These are phyloP conservation scores for Trebouxia gelatinosa DNA, from an alignment of 163 green algal genomes.

Conservation along the genomic window DNA sequence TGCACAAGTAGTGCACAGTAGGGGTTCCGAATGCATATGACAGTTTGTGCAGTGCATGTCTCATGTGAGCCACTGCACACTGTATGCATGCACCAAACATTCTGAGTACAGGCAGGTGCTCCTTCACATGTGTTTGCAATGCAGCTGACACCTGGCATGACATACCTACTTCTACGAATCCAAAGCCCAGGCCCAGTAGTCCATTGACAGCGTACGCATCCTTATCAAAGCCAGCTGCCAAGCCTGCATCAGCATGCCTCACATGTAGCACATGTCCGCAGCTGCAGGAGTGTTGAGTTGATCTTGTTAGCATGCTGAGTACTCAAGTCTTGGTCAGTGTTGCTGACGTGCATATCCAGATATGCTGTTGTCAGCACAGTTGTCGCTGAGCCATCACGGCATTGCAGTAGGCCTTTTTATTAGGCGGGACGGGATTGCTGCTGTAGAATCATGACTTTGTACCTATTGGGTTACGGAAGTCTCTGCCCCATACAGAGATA, in stretches of 20 bases:
- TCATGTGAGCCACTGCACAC: neutral
- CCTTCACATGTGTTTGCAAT: no score
- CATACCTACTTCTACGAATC: constrained; percentile 94
- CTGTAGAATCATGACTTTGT: neutral
- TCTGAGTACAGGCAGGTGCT: no score
- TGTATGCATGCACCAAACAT: no score
- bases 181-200: constrained; percentile 89
- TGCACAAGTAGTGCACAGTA: no score
- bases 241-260: constrained; percentile 47
- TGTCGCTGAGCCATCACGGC: neutral
- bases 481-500: constrained; percentile 74
- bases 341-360: neutral
- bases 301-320: neutral
- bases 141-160: neutral
- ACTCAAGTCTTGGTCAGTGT: neutral
- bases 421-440: no score
- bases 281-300: neutral
- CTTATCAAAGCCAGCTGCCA: constrained; percentile 99
- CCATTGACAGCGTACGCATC: constrained; percentile 79
- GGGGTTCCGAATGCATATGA: no score
- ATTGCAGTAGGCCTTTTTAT: neutral
- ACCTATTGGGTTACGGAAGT: constrained; percentile 93
- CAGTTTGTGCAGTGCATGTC: neutral
- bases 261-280: neutral
- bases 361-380: neutral